These are phyloP conservation scores for Dioscorea dumetorum DNA, from an alignment of 106 monocot genomes.

Conservation along the genomic window DNA sequence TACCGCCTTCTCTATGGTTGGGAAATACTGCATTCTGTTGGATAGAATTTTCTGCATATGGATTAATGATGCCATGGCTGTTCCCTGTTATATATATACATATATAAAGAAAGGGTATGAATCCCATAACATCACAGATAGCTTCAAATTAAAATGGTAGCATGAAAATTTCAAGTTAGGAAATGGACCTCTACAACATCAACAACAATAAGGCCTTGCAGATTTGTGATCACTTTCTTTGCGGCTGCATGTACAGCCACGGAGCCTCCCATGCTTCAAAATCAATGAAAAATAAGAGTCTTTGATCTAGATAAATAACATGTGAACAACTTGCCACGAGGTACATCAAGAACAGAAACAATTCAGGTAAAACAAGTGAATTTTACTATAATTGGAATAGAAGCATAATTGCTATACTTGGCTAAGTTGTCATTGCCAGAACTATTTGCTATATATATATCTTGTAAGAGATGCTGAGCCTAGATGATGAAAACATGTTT, in stretches of 20 bases:
- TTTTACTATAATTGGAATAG: too few species aligned
- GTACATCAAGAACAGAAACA: too few species aligned
- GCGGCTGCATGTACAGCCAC: conserved; percentile 92
- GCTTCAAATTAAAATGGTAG: neutral
- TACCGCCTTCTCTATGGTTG: conserved; percentile 86
- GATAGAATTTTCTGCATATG: conserved; percentile 99
- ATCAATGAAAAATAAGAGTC: too few species aligned
- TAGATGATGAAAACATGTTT: too few species aligned
- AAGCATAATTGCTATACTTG: too few species aligned
- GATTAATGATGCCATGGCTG: conserved; percentile 86
- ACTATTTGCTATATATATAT: too few species aligned
- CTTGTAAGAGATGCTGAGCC: too few species aligned
- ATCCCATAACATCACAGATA: neutral
- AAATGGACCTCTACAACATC: conserved; percentile 97
- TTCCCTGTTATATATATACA: conserved; percentile 46
- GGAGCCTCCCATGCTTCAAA: conserved; percentile 96
- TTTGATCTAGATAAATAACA: too few species aligned
- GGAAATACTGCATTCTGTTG: conserved; percentile 73
- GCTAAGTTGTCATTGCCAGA: too few species aligned
- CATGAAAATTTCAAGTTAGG: neutral
- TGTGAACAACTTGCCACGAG: too few species aligned
- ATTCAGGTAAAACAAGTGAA: too few species aligned
- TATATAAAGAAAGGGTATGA: neutral
- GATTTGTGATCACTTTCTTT: conserved; percentile 41
- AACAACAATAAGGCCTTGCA: conserved; percentile 75